Conservation (phyloP, 2,329 filamentous ascomycete genomes). For the Epichloe baconii region DNA sequence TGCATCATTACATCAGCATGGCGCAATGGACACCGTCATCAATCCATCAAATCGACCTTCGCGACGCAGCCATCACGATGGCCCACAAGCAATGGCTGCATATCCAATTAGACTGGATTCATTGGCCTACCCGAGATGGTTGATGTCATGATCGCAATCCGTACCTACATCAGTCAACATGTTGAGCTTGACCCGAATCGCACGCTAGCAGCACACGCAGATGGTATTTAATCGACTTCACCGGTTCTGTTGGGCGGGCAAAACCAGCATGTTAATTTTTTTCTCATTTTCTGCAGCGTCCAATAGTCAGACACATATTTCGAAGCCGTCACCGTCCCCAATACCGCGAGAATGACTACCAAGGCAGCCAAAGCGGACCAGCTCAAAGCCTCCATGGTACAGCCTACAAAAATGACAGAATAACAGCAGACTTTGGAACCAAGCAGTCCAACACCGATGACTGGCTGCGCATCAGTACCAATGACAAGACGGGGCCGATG, state of each 20-base stretch:
- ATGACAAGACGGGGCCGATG: conserved; percentile 51
- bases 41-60: no score
- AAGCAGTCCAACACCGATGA: conserved; percentile 63
- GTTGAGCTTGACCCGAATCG: background rate
- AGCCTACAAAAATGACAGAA: conserved; percentile 42
- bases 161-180: background rate
- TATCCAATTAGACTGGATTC: background rate
- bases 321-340: background rate
- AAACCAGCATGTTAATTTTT: no score
- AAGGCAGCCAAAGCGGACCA: conserved; percentile 45
- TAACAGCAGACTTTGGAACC: conserved; percentile 68
- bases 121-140: background rate
- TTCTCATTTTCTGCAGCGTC: background rate
- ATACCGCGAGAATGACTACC: conserved; percentile 19
- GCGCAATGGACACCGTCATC: no score
- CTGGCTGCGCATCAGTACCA: conserved; percentile 55
- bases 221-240: background rate
- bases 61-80: no score
- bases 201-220: background rate
- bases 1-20: no score
- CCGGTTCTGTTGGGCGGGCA: background rate
- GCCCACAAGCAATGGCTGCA: background rate
- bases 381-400: conserved; percentile 42
- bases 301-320: background rate
- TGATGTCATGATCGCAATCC: conserved; percentile 5